Base-by-base conservation (phyloP, 768 basidiomycete species). In the Lepiota subincarnata region DNA sequence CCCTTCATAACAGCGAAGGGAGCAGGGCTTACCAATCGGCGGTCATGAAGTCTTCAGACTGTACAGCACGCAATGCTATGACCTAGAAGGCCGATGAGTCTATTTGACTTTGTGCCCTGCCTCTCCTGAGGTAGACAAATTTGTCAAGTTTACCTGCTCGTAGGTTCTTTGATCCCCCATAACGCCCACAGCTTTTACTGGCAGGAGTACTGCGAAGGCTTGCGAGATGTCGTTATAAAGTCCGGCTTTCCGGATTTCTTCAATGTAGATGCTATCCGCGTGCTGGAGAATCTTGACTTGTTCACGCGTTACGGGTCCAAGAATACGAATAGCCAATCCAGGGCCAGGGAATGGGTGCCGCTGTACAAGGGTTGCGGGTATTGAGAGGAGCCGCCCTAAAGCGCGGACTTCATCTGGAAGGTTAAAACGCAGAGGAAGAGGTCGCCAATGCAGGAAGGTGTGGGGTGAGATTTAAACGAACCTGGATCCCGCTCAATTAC, bases 41-140 rank as follows among this genome's bases (percentile, higher is more conserved):
- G 12, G 97, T 99, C 97, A 99, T 99, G 66, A 99, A 99, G 69
- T 99, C 97, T 66, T 98, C 96, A n/a, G 94, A 86, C 66, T 91
- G 87, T 7, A 98, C 96, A 2, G 97, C 97, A 47, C 97, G 83
- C 49, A 99, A 76, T 1, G 92, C 91, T 54, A 98, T 92, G 45
- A 99, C 95, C 84, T 89, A 60, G 36, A 22, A 12, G 35, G 48
- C 53, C 26, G 46, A 56, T 55, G 42, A 50, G 36, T 40, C 40
- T 54, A 37, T 44, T 36, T 42, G 22, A 34, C 40, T 43, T 37
- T 51, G 53, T 16, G 11, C 36, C 43, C 50, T 12, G 48, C 31
- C 26, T 37, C 4, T 45, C 16, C 28, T 10, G 26, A 38, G 42
- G 43, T 31, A 40, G 43, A 43, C 26, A 28, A 51, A 44, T 28